A percentile compares a stretch with the other conserved stretches of the same genome.
phyloP scores from a whole-genome alignment of 306 rosid genomes.

The Benincasa hispida region DNA sequence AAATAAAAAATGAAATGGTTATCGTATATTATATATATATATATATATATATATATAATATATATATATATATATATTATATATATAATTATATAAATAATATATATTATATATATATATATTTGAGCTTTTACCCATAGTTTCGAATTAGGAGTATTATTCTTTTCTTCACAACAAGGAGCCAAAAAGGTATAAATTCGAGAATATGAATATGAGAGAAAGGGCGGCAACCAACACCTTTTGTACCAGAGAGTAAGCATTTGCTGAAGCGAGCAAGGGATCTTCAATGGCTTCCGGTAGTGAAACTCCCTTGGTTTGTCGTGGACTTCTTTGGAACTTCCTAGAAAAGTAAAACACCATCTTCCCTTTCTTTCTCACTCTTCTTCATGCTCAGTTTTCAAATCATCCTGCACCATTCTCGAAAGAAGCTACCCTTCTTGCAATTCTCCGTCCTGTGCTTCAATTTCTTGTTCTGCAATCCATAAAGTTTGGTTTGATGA shows the following conservation, averaged over 20 bases:
- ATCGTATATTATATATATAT: too few species aligned
- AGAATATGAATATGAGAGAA: neutral
- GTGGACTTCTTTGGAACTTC: neutral
- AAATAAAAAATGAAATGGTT: too few species aligned
- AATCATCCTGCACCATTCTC: neutral
- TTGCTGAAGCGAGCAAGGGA: slow-evolving; percentile 6
- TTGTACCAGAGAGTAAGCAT: neutral
- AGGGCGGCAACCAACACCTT: neutral
- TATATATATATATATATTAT: too few species aligned
- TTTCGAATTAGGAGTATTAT: neutral
- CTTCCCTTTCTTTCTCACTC: neutral
- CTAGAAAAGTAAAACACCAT: neutral
- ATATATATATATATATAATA: too few species aligned
- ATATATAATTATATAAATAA: too few species aligned
- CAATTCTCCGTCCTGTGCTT: neutral
- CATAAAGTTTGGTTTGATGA: neutral
- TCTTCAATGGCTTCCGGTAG: slow-evolving; percentile 3
- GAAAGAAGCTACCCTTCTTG: neutral
- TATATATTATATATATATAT: too few species aligned
- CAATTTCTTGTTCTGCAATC: neutral
- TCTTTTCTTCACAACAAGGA: neutral
- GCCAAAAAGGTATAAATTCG: neutral
- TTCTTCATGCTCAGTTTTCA: neutral
- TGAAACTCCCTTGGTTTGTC: neutral
- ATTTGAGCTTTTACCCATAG: too few species aligned